These are phyloP conservation scores for Cantharellus anzutake DNA, from an alignment of 768 basidiomycete species.

Conservation along the genomic window DNA sequence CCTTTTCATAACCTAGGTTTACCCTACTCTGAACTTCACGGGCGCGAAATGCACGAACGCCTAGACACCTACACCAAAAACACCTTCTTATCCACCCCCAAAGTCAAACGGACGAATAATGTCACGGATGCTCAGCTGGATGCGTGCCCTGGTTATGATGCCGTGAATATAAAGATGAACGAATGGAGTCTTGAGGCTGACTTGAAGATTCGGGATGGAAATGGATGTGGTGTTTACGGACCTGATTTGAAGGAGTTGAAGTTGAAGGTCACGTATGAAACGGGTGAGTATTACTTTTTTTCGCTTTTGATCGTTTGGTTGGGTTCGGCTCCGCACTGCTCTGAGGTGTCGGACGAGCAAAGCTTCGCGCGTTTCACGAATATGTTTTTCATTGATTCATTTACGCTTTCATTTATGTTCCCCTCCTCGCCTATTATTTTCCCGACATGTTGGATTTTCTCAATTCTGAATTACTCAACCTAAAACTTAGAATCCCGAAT, in stretches of 20 bases:
- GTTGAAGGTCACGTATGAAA: conserved; percentile 9
- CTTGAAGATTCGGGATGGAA: conserved; percentile 4
- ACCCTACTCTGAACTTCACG: too few species aligned
- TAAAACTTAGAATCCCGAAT: conserved; percentile 11
- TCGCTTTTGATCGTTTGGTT: neutral
- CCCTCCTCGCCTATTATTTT: neutral
- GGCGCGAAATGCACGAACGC: too few species aligned
- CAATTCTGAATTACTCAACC: neutral
- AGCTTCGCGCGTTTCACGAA: too few species aligned
- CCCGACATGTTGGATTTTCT: neutral
- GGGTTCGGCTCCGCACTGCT: too few species aligned
- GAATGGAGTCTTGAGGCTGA: conserved; percentile 2
- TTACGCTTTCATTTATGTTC: too few species aligned
- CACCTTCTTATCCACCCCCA: too few species aligned
- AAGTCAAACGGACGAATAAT: neutral
- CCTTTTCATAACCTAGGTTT: too few species aligned
- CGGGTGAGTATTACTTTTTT: neutral
- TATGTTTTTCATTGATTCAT: too few species aligned
- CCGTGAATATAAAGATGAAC: conserved; percentile 3
- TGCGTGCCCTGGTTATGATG: conserved; percentile 7
- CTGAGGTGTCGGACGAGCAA: too few species aligned
- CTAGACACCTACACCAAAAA: too few species aligned
- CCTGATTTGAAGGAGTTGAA: conserved; percentile 5
- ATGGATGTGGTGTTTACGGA: conserved; percentile 8
- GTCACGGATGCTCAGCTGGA: neutral